Evolutionary conservation across 2,329 filamentous ascomycete genomes (phyloP).

Genomic region (Paracamarosporium sp.): DNA sequence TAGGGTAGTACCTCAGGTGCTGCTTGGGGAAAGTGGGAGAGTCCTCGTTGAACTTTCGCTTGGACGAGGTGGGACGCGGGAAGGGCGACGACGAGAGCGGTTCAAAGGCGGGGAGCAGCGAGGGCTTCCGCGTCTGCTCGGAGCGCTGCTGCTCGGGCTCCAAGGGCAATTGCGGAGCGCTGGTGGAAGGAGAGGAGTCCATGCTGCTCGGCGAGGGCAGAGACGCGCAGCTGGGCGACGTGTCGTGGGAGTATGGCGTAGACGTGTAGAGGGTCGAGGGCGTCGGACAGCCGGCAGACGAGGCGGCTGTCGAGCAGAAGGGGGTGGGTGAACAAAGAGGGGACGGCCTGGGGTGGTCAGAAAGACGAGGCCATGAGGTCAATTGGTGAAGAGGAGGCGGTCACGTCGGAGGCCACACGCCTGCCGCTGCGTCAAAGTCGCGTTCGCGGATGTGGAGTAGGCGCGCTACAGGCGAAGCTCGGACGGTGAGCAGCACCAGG

Average conservation of each 20-base stretch:
- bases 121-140: constrained; percentile 64
- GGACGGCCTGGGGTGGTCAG: constrained; percentile 30
- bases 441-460: constrained; percentile 34
- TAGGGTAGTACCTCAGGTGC: constrained; percentile 78
- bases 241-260: constrained; percentile 30
- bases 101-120: constrained; percentile 80
- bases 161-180: constrained; percentile 33
- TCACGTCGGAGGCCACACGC: constrained; percentile 33
- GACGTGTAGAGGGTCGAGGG: constrained; percentile 34
- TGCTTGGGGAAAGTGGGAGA: constrained; percentile 55
- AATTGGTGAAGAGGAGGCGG: constrained; percentile 37
- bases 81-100: constrained; percentile 80
- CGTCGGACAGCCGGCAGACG: constrained; percentile 30
- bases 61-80: constrained; percentile 66
- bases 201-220: constrained; percentile 31
- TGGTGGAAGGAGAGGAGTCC: constrained; percentile 39
- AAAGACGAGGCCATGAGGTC: constrained; percentile 43
- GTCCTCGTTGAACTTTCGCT: constrained; percentile 67
- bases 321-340: constrained; percentile 19
- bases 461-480: constrained; percentile 27
- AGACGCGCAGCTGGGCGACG: constrained; percentile 38
- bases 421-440: constrained; percentile 18
- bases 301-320: constrained; percentile 16
- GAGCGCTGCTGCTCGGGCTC: constrained; percentile 32
- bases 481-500: constrained; percentile 28